Base-by-base conservation (phyloP, 164 flowering plant genomes). In the Malania oleifera region DNA sequence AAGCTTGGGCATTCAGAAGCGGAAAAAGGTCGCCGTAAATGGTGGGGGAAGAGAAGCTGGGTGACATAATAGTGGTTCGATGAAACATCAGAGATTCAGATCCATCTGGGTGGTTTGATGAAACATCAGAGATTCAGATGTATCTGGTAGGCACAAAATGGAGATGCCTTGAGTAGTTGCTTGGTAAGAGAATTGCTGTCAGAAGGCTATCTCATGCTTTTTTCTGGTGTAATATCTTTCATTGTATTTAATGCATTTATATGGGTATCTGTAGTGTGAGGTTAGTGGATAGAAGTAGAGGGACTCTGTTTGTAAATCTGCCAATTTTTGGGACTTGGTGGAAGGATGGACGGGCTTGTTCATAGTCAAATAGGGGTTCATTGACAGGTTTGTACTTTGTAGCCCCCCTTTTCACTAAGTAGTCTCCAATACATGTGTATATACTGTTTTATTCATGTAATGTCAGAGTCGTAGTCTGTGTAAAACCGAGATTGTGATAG, bases 41-140 rank as follows among this genome's bases (percentile, higher is more conserved):
- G 96, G 96, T 87, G 92, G 96, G 91, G 78, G 2, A 83, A 77
- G 78, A 69, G 60, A 54, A 71, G 66, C 47, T 24, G 65, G 22
- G 67, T 59, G 47, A 43, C 48, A 10, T 46, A 54, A 13, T 75
- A 63, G 56, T 22, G 40, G 29, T 38, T 23, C 5, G 50, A 22
- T 46, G 2, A 43, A n/a, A 18, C 22, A 31, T 31, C 35, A 31
- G 9, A 31, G 4, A 4, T 31, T 4, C 9, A 31, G 35, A n/a
- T n/a, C n/a, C n/a, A n/a, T n/a, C n/a, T n/a, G n/a, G n/a, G 56
- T 22, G 40, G 29, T 38, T 23, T 20, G 50, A 22, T 46, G 2
- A 43, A n/a, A 18, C 22, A 31, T 31, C 35, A 31, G 9, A 31
- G 4, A 4, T 31, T 4, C 9, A 31, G 35, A n/a, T n/a, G n/a